Conservation (phyloP, 192 early-diverging fungal species). For the Chytriomyces sp. region DNA sequence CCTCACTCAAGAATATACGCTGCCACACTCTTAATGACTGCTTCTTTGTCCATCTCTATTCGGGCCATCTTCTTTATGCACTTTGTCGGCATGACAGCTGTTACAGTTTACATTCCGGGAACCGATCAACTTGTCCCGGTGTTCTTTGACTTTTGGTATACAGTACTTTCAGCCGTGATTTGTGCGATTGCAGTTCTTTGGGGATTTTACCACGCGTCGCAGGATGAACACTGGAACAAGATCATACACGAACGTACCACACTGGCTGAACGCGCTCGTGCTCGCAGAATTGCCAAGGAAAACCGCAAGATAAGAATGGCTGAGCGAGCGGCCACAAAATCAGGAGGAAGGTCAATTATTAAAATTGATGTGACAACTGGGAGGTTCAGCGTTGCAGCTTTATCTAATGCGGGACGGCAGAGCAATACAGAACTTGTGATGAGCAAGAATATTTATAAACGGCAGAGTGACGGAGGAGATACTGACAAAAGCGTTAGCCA, state of each 20-base stretch:
- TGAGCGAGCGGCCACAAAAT: too few relatives aligned
- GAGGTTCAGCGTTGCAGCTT: too few relatives aligned
- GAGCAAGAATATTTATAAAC: too few relatives aligned
- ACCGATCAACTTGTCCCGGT: not conserved
- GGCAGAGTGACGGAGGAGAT: too few relatives aligned
- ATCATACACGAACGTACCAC: not conserved
- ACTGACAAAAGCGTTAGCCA: too few relatives aligned
- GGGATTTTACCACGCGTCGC: not conserved
- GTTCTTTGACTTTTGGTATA: constrained; percentile 1
- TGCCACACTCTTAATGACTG: not conserved
- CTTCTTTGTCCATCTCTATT: not conserved
- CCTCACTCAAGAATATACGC: not conserved
- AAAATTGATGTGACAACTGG: too few relatives aligned
- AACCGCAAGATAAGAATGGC: too few relatives aligned
- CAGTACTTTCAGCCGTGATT: not conserved
- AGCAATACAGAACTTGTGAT: too few relatives aligned
- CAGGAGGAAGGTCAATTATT: too few relatives aligned
- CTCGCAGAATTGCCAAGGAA: not conserved
- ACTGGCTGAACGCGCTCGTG: not conserved
- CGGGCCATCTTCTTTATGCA: constrained; percentile 24
- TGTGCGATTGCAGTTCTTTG: not conserved
- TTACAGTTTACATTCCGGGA: not conserved
- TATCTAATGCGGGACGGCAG: too few relatives aligned
- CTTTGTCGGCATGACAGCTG: constrained; percentile 12
- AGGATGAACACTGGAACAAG: constrained; percentile 3